These are phyloP conservation scores for Celoporthe dispersa DNA, from an alignment of 2,329 filamentous ascomycete genomes.

Conservation along the genomic window DNA sequence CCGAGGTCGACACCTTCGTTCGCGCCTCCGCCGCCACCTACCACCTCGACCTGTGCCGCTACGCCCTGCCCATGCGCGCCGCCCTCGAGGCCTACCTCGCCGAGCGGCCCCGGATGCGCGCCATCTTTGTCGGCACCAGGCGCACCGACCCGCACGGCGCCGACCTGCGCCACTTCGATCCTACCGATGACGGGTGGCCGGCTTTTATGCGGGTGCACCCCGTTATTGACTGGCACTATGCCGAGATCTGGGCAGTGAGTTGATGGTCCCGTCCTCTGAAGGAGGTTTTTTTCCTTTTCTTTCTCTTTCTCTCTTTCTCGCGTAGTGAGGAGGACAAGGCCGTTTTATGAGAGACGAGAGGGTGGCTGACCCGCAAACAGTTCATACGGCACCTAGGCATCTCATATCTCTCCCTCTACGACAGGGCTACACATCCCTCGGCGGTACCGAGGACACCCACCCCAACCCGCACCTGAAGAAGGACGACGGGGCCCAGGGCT, in stretches of 20 bases:
- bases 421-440: slow-evolving; percentile 72
- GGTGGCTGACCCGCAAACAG: slow-evolving; percentile 44
- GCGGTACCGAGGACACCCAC: slow-evolving; percentile 84
- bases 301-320: no score
- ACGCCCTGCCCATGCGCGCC: slow-evolving; percentile 77
- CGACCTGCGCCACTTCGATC: slow-evolving; percentile 78
- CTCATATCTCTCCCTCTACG: slow-evolving; percentile 86
- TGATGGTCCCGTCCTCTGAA: no score
- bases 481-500: slow-evolving; percentile 46
- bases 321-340: not conserved
- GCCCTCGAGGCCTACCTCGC: slow-evolving; percentile 79
- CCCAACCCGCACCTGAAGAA: slow-evolving; percentile 77
- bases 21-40: slow-evolving; percentile 67
- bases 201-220: slow-evolving; percentile 91
- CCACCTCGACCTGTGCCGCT: slow-evolving; percentile 75
- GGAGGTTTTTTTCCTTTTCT: no score
- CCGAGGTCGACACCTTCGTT: slow-evolving; percentile 86
- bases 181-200: slow-evolving; percentile 89
- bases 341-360: slow-evolving; percentile 2
- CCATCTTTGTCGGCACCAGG: slow-evolving; percentile 86
- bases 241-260: slow-evolving; percentile 90
- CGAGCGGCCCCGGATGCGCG: slow-evolving; percentile 67
- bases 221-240: slow-evolving; percentile 96
- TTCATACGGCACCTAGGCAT: slow-evolving; percentile 81
- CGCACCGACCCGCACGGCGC: slow-evolving; percentile 91